These are phyloP conservation scores for Ophiostoma montium DNA, from an alignment of 2,329 filamentous ascomycete species.

Conservation along the genomic window DNA sequence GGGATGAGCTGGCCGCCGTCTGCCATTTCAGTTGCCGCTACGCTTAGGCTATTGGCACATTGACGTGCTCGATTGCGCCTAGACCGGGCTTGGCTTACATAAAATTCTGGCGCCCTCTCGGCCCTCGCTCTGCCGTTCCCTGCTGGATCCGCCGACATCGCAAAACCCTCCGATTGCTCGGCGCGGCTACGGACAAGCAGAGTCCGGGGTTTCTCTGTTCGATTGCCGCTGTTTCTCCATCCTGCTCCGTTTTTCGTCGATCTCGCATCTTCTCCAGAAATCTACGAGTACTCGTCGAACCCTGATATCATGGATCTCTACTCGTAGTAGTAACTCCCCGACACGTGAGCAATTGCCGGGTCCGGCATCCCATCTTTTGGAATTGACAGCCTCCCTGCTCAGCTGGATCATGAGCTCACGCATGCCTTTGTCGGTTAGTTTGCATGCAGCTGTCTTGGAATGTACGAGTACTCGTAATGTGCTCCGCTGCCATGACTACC, in stretches of 20 bases:
- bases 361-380: neutral
- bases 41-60: too few relatives aligned
- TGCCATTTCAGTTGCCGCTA: too few relatives aligned
- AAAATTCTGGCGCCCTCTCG: neutral
- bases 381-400: too few relatives aligned
- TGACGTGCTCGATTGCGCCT: neutral
- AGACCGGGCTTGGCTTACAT: neutral
- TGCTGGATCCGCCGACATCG: neutral
- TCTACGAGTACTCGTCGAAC: too few relatives aligned
- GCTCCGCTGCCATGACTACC: too few relatives aligned
- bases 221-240: neutral
- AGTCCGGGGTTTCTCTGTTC: neutral
- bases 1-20: too few relatives aligned
- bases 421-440: too few relatives aligned
- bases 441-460: too few relatives aligned
- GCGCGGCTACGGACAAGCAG: neutral
- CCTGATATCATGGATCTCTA: neutral
- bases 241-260: too few relatives aligned
- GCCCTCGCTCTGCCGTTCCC: neutral
- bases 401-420: too few relatives aligned
- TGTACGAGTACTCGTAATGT: too few relatives aligned
- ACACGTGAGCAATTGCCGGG: neutral
- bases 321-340: neutral
- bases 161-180: neutral
- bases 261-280: neutral